These are phyloP conservation scores for Xylariales sp. DNA, from an alignment of 2,329 filamentous ascomycete genomes.

Conservation along the genomic window DNA sequence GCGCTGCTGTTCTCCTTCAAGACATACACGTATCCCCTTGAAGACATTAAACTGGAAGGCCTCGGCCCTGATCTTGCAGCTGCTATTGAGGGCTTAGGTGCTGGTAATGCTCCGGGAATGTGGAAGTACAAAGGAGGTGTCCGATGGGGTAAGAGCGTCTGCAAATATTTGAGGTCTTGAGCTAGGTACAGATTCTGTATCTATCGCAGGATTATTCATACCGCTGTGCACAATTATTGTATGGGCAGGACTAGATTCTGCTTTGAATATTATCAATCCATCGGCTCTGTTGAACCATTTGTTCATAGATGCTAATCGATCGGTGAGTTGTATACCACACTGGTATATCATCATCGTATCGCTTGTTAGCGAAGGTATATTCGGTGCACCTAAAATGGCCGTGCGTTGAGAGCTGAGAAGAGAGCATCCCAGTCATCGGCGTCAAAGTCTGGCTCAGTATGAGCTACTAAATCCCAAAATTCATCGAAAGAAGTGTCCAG, in stretches of 20 bases:
- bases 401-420: slow-evolving; percentile 15
- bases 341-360: too few species aligned
- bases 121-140: slow-evolving; percentile 25
- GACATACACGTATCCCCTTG: slow-evolving; percentile 46
- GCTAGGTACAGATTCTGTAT: not conserved
- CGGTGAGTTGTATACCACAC: too few species aligned
- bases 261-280: too few species aligned
- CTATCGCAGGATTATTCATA: too few species aligned
- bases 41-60: slow-evolving; percentile 44
- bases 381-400: slow-evolving; percentile 11
- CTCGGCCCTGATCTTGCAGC: slow-evolving; percentile 41
- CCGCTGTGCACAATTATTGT: too few species aligned
- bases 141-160: slow-evolving; percentile 38
- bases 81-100: slow-evolving; percentile 46
- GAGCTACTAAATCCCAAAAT: slow-evolving; percentile 11
- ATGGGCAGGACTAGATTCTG: too few species aligned
- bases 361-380: too few species aligned
- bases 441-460: slow-evolving; percentile 13
- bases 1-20: slow-evolving; percentile 53
- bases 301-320: too few species aligned
- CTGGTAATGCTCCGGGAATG: slow-evolving; percentile 50
- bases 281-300: too few species aligned
- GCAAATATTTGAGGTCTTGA: slow-evolving; percentile 36
- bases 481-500: not conserved
- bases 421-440: slow-evolving; percentile 15